Evolutionary conservation across 257 asterid species (phyloP).

Genomic region (Salvia hispanica): DNA sequence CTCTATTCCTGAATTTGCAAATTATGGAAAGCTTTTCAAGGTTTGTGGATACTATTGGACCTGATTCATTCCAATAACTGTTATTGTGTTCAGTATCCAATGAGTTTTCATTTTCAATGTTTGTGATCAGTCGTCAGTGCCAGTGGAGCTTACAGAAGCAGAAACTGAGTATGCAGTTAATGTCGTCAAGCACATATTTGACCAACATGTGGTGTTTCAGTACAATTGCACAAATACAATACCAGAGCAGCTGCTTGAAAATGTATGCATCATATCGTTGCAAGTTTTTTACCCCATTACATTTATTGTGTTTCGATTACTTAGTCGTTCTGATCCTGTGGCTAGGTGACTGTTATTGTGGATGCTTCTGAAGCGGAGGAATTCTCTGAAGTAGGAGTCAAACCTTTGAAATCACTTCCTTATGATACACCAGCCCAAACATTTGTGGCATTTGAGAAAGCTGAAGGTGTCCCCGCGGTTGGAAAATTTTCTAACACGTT

Average conservation of each 20-base stretch:
- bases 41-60: slow-evolving; percentile 39
- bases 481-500: slow-evolving; percentile 89
- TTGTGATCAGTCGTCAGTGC: slow-evolving; percentile 77
- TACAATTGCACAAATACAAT: slow-evolving; percentile 97
- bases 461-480: slow-evolving; percentile 83
- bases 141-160: slow-evolving; percentile 99
- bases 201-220: slow-evolving; percentile 86
- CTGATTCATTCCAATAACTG: slow-evolving; percentile 1
- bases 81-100: slow-evolving; percentile 19
- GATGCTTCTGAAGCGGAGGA: slow-evolving; percentile 99
- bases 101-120: slow-evolving; percentile 24
- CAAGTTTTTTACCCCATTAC: slow-evolving; percentile 5
- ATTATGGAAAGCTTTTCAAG: slow-evolving; percentile 95
- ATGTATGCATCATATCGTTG: slow-evolving; percentile 46
- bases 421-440: slow-evolving; percentile 92
- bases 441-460: slow-evolving; percentile 93
- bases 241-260: slow-evolving; percentile 90
- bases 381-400: slow-evolving; percentile 80
- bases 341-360: slow-evolving; percentile 79
- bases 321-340: slow-evolving; percentile 27
- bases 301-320: slow-evolving; percentile 15
- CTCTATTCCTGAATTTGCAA: slow-evolving; percentile 81
- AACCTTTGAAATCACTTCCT: slow-evolving; percentile 82
- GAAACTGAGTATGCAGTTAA: slow-evolving; percentile 98
- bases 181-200: slow-evolving; percentile 94